These are phyloP conservation scores for Chalciporus pseudorubinellus DNA, from an alignment of 768 basidiomycete genomes.

Conservation along the genomic window DNA sequence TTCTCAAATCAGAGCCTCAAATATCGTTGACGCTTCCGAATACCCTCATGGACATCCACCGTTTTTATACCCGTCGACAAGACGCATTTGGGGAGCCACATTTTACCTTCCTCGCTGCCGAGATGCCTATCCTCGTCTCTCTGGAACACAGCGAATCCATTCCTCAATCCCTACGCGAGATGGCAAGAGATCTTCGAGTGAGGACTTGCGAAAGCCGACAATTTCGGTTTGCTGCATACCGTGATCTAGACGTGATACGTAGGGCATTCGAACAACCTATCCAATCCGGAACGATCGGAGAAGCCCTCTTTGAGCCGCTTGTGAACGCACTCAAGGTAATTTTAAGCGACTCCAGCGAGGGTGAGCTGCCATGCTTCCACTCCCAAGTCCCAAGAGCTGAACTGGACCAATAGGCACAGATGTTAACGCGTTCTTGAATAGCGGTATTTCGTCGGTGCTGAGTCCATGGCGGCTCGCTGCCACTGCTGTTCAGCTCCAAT, in stretches of 20 bases:
- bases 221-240: constrained; percentile 76
- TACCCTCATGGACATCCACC: constrained; percentile 64
- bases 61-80: constrained; percentile 65
- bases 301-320: constrained; percentile 57
- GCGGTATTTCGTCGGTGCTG: constrained; percentile 63
- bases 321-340: constrained; percentile 67
- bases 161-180: constrained; percentile 46
- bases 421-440: constrained; percentile 49
- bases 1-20: constrained; percentile 53
- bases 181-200: constrained; percentile 52
- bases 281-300: constrained; percentile 45
- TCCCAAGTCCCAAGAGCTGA: not conserved
- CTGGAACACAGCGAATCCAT: constrained; percentile 62
- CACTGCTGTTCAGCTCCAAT: constrained; percentile 75
- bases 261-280: constrained; percentile 65
- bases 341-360: constrained; percentile 58
- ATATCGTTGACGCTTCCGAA: constrained; percentile 37
- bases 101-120: constrained; percentile 59
- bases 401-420: constrained; percentile 32
- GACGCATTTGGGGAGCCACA: constrained; percentile 66
- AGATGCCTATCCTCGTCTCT: constrained; percentile 67
- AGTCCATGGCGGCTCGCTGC: constrained; percentile 85
- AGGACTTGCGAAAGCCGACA: constrained; percentile 58
- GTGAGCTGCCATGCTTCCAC: constrained; percentile 34
- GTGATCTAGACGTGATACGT: constrained; percentile 69